Base-by-base conservation (phyloP, 2,329 filamentous ascomycete species). In the Phaeosphaeria sp. region DNA sequence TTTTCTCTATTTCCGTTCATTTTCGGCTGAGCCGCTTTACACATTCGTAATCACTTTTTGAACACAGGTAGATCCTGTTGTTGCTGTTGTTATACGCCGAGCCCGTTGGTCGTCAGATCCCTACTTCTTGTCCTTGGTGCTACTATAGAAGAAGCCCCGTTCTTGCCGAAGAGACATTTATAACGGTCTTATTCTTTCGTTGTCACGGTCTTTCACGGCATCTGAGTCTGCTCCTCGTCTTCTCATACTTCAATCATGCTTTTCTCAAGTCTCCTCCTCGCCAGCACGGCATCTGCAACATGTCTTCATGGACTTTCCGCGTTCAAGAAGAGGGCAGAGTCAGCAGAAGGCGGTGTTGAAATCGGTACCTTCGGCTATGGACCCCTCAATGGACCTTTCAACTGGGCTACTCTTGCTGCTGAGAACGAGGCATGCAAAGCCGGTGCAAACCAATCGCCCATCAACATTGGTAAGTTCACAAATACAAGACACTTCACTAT, bases 371-470 rank as follows among this genome's bases (percentile, higher is more conserved):
- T 81, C 56, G 78, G 77, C 44, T 83, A 82, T 68, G 76, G 75
- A 30, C 76, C 76, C 49, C 53, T 71, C 4, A 66, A 74, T 40
- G 84, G 84, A 6, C 84, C 85, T 0, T 73, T 84, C 54, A 83
- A 82, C 72, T 87, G 84, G 85, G 78, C 81, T 39, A 74, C 74
- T 4, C 74, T 86, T 24, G 71, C 78, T 48, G 51, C 67, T 17
- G 74, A 75, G 17, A 85, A 85, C 70, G 67, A 69, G 9, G 69
- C 76, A 11, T 87, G 86, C 68, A 80, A 79, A 40, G 74, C 68
- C 2, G 84, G 86, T 36, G 77, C 64, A 15, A 73, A 78, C 51
- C 86, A 87, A 71, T 87, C 84, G 0, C 86, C 86, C 52, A 86
- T 88, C 70, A 81, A 86, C 69, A 73, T 87, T 60, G 75, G 73